A percentile compares a stretch with the other conserved stretches of the same genome.
Evolutionary conservation across 352 stramenopile species (phyloP).

Genomic region (Pythium dissimile): DNA sequence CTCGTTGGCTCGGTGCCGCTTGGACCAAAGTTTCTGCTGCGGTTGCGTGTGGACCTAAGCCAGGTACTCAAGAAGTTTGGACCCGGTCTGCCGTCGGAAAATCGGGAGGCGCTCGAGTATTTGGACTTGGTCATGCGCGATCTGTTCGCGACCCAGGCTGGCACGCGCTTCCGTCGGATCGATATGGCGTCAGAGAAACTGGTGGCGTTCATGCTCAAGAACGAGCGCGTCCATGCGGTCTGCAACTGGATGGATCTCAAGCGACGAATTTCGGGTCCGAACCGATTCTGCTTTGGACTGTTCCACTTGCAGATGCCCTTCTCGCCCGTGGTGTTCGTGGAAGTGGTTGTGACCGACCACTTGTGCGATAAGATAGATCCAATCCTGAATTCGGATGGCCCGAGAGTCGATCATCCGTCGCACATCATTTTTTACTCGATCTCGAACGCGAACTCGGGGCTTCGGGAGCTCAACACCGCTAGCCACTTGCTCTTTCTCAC

Average conservation of each 20-base stretch:
- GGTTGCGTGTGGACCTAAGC: conserved; percentile 63
- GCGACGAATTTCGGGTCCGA: conserved; percentile 52
- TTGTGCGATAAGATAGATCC: conserved; percentile 59
- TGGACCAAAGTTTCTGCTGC: conserved; percentile 70
- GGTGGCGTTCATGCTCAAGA: conserved; percentile 62
- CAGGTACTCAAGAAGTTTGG: conserved; percentile 48
- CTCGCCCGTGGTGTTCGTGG: conserved; percentile 71
- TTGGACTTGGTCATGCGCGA: conserved; percentile 82
- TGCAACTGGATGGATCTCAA: conserved; percentile 64
- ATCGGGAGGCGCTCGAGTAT: conserved; percentile 64
- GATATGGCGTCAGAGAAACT: conserved; percentile 69
- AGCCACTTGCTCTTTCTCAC: conserved; percentile 83
- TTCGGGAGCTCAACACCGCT: conserved; percentile 79
- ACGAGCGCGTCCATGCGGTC: conserved; percentile 77
- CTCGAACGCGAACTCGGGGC: conserved; percentile 70
- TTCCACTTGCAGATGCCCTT: conserved; percentile 80
- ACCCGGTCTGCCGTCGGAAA: conserved; percentile 38
- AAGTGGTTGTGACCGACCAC: conserved; percentile 68
- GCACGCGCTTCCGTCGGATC: conserved; percentile 78
- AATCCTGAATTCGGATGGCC: conserved; percentile 54
- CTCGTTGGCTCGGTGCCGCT: conserved; percentile 65
- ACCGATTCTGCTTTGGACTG: conserved; percentile 78
- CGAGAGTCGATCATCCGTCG: conserved; percentile 38
- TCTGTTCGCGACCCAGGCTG: conserved; percentile 76
- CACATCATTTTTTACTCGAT: conserved; percentile 88